Evolutionary conservation across 202 grass and related monocot species (phyloP).

Genomic region (Carex arenaria): DNA sequence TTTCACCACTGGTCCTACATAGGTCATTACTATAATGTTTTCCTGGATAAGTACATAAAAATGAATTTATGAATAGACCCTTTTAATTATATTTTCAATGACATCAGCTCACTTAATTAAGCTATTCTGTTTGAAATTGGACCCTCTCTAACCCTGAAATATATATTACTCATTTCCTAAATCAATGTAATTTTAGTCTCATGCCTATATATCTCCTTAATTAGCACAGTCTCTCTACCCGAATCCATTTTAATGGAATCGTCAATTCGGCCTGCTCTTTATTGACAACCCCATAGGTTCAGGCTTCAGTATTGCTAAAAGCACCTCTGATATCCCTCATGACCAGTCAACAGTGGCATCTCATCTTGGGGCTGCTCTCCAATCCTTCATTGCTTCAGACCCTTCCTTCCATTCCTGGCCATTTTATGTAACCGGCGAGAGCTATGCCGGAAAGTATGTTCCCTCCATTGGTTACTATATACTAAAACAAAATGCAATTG

Average conservation of each 20-base stretch:
- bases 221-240: slow-evolving; percentile 23
- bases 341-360: slow-evolving; percentile 41
- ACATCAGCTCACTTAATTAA: background rate
- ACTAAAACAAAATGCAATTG: slow-evolving; percentile 15
- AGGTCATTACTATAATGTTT: background rate
- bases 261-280: slow-evolving; percentile 53
- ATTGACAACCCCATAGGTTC: slow-evolving; percentile 64
- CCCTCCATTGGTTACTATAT: slow-evolving; percentile 36
- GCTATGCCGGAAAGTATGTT: slow-evolving; percentile 51
- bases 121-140: background rate
- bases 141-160: background rate
- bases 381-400: slow-evolving; percentile 50
- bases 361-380: slow-evolving; percentile 36
- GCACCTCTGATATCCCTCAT: slow-evolving; percentile 29
- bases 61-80: background rate
- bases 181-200: background rate
- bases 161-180: background rate
- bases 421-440: slow-evolving; percentile 42
- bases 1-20: background rate
- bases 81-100: background rate
- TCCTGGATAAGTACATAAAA: background rate
- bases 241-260: slow-evolving; percentile 51
- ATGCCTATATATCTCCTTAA: background rate
- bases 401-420: slow-evolving; percentile 24
- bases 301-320: slow-evolving; percentile 46